These are phyloP conservation scores for Nicotiana paniculata DNA, from an alignment of 257 asterid genomes.

Conservation along the genomic window DNA sequence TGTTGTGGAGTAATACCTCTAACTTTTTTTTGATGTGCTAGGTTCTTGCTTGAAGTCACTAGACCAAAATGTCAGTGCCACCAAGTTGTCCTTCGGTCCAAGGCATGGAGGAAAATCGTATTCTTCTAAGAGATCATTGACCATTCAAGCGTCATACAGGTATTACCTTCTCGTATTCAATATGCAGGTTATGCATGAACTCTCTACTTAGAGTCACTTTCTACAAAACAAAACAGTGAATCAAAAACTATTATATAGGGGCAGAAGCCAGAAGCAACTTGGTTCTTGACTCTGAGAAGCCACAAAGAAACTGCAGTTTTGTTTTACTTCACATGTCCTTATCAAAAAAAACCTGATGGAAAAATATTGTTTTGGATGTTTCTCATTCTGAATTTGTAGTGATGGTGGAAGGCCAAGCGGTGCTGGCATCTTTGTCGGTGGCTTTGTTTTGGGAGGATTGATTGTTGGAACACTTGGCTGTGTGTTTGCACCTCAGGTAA, in stretches of 20 bases:
- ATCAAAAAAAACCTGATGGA: neutral
- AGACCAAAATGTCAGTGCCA: constrained; percentile 36
- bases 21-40: constrained; percentile 12
- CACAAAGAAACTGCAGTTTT: neutral
- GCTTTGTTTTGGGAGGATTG: constrained; percentile 79
- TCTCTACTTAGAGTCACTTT: neutral
- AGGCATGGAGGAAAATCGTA: constrained; percentile 29
- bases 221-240: neutral
- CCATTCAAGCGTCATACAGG: constrained; percentile 58
- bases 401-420: constrained; percentile 43
- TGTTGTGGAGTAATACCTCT: neutral
- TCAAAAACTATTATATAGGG: neutral
- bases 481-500: constrained; percentile 82
- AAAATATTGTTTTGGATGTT: neutral
- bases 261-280: neutral
- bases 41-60: constrained; percentile 36
- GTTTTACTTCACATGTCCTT: neutral
- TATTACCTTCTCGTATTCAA: constrained; percentile 11
- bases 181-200: constrained; percentile 1
- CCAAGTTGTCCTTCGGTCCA: constrained; percentile 39
- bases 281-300: neutral
- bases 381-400: constrained; percentile 35
- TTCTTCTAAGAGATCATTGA: constrained; percentile 33
- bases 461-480: constrained; percentile 72
- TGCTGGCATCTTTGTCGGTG: constrained; percentile 54